A percentile compares a stretch with the other conserved stretches of the same genome.
These are phyloP conservation scores for Salix purpurea DNA, from an alignment of 345 rosid species.

Conservation along the genomic window DNA sequence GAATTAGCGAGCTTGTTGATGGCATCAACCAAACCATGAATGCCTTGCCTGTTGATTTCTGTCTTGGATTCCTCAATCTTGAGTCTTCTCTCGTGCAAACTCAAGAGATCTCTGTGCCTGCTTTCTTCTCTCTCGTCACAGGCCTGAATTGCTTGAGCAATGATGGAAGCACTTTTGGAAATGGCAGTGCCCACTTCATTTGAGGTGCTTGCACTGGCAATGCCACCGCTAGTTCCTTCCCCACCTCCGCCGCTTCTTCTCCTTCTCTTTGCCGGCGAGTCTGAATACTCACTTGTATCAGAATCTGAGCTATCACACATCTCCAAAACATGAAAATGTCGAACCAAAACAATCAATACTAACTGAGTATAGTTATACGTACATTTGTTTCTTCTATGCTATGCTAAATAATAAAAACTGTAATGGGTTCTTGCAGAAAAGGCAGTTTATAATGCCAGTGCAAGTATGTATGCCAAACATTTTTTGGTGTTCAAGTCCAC, in stretches of 20 bases:
- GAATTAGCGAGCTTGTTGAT: slow-evolving; percentile 83
- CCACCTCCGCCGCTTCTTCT: slow-evolving; percentile 26
- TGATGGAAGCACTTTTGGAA: slow-evolving; percentile 62
- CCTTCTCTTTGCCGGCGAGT: slow-evolving; percentile 67
- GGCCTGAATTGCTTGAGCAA: slow-evolving; percentile 71
- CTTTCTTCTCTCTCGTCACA: slow-evolving; percentile 64
- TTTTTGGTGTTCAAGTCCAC: not conserved
- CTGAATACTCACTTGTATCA: slow-evolving; percentile 71
- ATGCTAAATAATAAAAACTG: too few species aligned
- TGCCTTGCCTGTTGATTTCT: slow-evolving; percentile 56
- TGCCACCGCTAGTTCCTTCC: slow-evolving; percentile 28
- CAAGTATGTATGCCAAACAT: not conserved
- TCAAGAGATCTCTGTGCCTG: slow-evolving; percentile 65
- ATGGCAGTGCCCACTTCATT: slow-evolving; percentile 55
- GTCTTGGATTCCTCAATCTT: slow-evolving; percentile 63
- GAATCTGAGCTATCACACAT: slow-evolving; percentile 64
- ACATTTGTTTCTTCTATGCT: too few species aligned
- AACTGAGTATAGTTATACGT: slow-evolving; percentile 1
- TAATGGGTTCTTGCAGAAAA: not conserved
- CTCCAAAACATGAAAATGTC: slow-evolving; percentile 34
- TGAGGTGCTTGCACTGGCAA: slow-evolving; percentile 24
- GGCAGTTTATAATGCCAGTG: not conserved
- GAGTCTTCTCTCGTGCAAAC: slow-evolving; percentile 59
- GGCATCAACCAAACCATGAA: slow-evolving; percentile 65
- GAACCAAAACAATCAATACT: slow-evolving; percentile 27